Conservation (phyloP, 345 rosid genomes). For the Pelargonium nanum region DNA sequence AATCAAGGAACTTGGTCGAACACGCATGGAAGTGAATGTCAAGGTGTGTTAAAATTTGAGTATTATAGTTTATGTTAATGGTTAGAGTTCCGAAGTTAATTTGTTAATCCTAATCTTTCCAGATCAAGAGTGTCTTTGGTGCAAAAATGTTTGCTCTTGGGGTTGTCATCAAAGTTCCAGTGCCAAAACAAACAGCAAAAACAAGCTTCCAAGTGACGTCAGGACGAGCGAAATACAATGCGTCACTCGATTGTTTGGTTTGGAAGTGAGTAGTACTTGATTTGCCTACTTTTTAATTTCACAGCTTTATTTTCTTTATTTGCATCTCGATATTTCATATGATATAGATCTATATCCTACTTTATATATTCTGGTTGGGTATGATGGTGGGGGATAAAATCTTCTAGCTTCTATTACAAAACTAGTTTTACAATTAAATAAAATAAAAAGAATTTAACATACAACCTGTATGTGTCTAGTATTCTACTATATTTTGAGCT, state of each 20-base stretch:
- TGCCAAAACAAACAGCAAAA: conserved; percentile 97
- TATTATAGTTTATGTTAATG: conserved; percentile 10
- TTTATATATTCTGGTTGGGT: background rate
- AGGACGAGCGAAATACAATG: conserved; percentile 95
- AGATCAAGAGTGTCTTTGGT: conserved; percentile 99
- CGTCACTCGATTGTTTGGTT: conserved; percentile 89
- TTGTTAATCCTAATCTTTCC: conserved; percentile 19
- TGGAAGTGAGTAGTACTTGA: conserved; percentile 76
- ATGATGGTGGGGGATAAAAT: no score
- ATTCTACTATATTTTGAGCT: background rate
- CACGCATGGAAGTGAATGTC: conserved; percentile 99
- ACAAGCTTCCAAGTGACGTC: conserved; percentile 94
- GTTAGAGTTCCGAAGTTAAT: conserved; percentile 12
- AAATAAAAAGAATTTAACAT: no score
- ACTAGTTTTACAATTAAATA: no score
- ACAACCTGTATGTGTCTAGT: no score
- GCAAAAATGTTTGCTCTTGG: conserved; percentile 99
- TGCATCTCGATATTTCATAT: background rate
- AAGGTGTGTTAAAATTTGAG: conserved; percentile 44
- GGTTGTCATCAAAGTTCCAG: conserved; percentile 94
- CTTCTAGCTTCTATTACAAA: no score
- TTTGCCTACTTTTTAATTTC: background rate
- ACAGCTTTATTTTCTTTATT: no score
- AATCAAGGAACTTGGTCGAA: conserved; percentile 95
- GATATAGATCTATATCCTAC: background rate